Conservation (phyloP, 192 early-diverging fungal species). For the Entomortierella parvispora region DNA sequence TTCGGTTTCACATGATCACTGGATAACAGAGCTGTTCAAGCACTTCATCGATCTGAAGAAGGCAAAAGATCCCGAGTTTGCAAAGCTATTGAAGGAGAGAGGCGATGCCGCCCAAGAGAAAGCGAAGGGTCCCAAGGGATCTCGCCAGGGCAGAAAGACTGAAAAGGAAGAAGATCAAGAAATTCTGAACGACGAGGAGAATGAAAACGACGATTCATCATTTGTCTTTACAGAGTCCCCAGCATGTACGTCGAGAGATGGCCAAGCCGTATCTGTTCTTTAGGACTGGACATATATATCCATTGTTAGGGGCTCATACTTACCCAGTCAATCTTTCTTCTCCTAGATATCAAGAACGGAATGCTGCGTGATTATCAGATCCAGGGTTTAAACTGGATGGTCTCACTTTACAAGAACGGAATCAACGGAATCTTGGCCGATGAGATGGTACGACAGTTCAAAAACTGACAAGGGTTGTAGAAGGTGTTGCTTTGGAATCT, state of each 20-base stretch:
- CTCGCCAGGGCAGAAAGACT: slow-evolving; percentile 90
- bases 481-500: too few species aligned
- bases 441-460: slow-evolving; percentile 80
- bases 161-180: slow-evolving; percentile 99
- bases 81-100: slow-evolving; percentile 58
- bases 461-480: too few species aligned
- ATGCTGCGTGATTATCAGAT: slow-evolving; percentile 96
- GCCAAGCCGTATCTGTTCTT: too few species aligned
- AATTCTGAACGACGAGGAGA: slow-evolving; percentile 84
- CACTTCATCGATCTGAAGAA: slow-evolving; percentile 71
- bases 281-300: too few species aligned
- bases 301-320: too few species aligned
- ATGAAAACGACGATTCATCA: slow-evolving; percentile 59
- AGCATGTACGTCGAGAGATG: slow-evolving; percentile 61
- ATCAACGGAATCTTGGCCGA: slow-evolving; percentile 99
- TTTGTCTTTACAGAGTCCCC: slow-evolving; percentile 93
- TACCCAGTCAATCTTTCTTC: too few species aligned
- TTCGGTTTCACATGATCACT: not conserved
- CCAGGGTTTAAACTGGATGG: slow-evolving; percentile 98
- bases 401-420: slow-evolving; percentile 95
- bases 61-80: slow-evolving; percentile 66
- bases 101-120: slow-evolving; percentile 44
- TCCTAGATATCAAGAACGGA: slow-evolving; percentile 89
- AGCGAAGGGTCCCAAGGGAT: slow-evolving; percentile 58
- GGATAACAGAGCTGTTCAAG: slow-evolving; percentile 61